Base-by-base conservation (phyloP, 2,329 filamentous ascomycete species). In the Arthrobotrys megalospora region DNA sequence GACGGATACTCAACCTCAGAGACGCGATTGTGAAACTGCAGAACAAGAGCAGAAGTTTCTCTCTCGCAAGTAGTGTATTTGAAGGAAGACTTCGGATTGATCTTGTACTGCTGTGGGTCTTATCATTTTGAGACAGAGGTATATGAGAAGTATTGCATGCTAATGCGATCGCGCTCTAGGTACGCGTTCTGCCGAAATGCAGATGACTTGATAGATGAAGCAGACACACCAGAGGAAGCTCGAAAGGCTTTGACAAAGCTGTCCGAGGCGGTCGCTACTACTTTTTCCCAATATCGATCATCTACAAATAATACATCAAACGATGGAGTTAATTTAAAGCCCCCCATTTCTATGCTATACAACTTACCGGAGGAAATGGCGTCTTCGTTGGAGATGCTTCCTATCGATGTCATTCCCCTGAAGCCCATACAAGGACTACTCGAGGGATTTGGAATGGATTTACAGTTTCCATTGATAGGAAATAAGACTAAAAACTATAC, bases 101-200 rank as follows among this genome's bases (percentile, higher is more conserved):
- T 80, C 83, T 93, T 11, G 87, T 92, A 28, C 84, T 92, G 0
- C 84, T 93, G 84, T 89, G 82, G 82, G 87, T 82, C 8, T 11
- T 12, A n/a, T 12, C 8, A 2, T 14, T 47, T 1, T 11, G 48
- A 32, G 6, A 14, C 4, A 14, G n/a, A 32, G 1, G 28, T 19
- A n/a, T n/a, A n/a, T n/a, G 16, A 6, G 19, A 19, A 34, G 32
- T 32, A 16, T 16, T n/a, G 19, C n/a, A 19, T 3, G 34, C 10
- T 43, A 24, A 21, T 50, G 83, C 34, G 7, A 43, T 83, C 60
- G 3, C 11, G 1, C n/a, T 21, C 7, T 48, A 89, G 88, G 3
- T 93, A 93, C 82, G 91, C 91, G 0, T 93, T 92, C 82, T 93
- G 91, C 81, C 87, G 91, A 10, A 88, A 92, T 8, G 91, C 91